Conservation (phyloP, 345 rosid genomes). For the Rubroshorea leprosula region DNA sequence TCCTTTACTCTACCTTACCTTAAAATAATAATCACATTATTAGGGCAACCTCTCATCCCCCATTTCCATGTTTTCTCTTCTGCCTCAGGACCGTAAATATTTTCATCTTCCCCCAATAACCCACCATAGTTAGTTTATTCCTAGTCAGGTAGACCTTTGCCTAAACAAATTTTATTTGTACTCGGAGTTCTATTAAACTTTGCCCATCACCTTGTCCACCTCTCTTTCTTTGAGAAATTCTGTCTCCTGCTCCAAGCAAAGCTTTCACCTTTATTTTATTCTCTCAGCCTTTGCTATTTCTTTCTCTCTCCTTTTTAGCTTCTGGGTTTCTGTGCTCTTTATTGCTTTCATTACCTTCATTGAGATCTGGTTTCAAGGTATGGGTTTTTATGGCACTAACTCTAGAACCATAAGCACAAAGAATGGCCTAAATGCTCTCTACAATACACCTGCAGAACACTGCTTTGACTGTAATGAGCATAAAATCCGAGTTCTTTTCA, state of each 20-base stretch:
- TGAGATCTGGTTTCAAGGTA: constrained; percentile 41
- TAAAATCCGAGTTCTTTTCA: constrained; percentile 33
- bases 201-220: too few relatives aligned
- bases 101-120: constrained; percentile 12
- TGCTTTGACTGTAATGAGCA: constrained; percentile 26
- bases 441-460: constrained; percentile 16
- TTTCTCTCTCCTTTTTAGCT: constrained; percentile 3
- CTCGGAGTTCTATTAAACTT: background rate
- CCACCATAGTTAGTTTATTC: constrained; percentile 5
- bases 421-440: constrained; percentile 18
- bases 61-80: background rate
- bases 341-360: constrained; percentile 10
- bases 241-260: constrained; percentile 42
- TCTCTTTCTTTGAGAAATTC: constrained; percentile 24
- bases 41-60: background rate
- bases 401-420: constrained; percentile 8
- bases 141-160: background rate
- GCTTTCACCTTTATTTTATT: constrained; percentile 23
- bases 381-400: constrained; percentile 27
- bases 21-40: background rate
- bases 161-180: background rate
- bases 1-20: background rate
- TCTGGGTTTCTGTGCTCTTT: constrained; percentile 4
- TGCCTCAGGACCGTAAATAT: background rate
- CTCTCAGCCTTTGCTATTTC: constrained; percentile 11